Evolutionary conservation across 2,329 filamentous ascomycete genomes (phyloP).

Genomic region (Cladosporium sp.): DNA sequence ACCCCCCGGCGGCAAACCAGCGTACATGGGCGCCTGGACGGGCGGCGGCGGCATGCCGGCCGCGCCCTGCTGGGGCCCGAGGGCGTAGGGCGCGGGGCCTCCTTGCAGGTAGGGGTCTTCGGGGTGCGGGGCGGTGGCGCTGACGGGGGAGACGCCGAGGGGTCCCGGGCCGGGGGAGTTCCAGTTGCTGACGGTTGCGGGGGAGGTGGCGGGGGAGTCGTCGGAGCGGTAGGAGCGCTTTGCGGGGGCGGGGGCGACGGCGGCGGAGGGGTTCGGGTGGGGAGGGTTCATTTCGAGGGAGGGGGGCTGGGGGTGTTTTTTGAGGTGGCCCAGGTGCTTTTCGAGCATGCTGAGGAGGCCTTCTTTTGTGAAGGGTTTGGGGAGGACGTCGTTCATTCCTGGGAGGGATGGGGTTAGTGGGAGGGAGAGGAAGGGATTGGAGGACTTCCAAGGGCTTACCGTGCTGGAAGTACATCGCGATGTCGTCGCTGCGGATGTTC

Average conservation of each 20-base stretch:
- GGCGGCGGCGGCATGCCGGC: conserved; percentile 3
- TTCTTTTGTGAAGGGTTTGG: conserved; percentile 89
- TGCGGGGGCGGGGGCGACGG: conserved; percentile 17
- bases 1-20: conserved; percentile 33
- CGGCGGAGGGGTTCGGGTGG: conserved; percentile 42
- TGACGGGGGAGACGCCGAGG: conserved; percentile 52
- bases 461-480: conserved; percentile 94
- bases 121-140: conserved; percentile 28
- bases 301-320: conserved; percentile 45
- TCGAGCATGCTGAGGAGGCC: conserved; percentile 76
- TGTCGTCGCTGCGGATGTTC: conserved; percentile 93
- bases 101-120: conserved; percentile 42
- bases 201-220: conserved; percentile 57
- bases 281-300: conserved; percentile 36
- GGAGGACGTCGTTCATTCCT: conserved; percentile 97
- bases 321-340: conserved; percentile 78
- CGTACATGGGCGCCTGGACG: conserved; percentile 27
- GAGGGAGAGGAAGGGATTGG: background rate
- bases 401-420: conserved; percentile 8
- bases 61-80: conserved; percentile 17
- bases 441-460: conserved; percentile 51
- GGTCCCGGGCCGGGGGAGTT: conserved; percentile 50
- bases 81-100: conserved; percentile 31
- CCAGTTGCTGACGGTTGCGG: conserved; percentile 56
- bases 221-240: conserved; percentile 57